Percentiles rank a stretch among this genome's conserved stretches.
These are phyloP conservation scores for Agrostemma githago DNA, from an alignment of 148 eudicot genomes.

Conservation along the genomic window DNA sequence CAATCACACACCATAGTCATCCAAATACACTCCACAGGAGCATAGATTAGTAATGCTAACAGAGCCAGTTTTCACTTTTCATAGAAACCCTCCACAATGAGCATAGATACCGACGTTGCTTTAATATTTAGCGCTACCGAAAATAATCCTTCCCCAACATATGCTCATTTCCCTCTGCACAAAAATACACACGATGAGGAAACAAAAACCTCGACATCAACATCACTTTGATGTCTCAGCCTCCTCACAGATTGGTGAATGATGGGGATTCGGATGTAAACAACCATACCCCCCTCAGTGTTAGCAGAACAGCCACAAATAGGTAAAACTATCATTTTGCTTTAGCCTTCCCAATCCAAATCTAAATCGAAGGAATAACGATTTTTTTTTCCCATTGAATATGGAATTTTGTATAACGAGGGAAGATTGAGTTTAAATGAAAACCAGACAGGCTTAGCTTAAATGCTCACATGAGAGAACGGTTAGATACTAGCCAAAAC, in stretches of 20 bases:
- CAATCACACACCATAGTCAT: not conserved
- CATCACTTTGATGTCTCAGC: not conserved
- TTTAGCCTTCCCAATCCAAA: too few relatives aligned
- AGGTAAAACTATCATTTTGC: not conserved
- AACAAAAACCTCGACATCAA: not conserved
- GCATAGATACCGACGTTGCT: conserved; percentile 2
- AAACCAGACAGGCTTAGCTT: too few relatives aligned
- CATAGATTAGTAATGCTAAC: not conserved
- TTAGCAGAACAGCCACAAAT: not conserved
- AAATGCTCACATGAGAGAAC: too few relatives aligned
- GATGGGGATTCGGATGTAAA: not conserved
- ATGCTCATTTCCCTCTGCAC: not conserved
- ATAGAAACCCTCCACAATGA: conserved; percentile 8
- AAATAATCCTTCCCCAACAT: not conserved
- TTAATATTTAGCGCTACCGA: not conserved
- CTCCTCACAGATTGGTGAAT: too few relatives aligned
- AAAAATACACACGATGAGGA: not conserved
- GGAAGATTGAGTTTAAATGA: too few relatives aligned
- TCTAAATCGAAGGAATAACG: not conserved
- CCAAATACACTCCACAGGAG: conserved; percentile 2
- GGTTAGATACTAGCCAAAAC: too few relatives aligned
- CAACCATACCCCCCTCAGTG: not conserved
- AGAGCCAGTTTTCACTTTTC: conserved; percentile 3
- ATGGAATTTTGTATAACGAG: too few relatives aligned
- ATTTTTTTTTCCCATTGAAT: too few relatives aligned